Percentiles rank a stretch among this genome's conserved stretches.
These are phyloP conservation scores for Nigrospora sphaerica DNA, from an alignment of 2,329 filamentous ascomycete genomes.

Conservation along the genomic window DNA sequence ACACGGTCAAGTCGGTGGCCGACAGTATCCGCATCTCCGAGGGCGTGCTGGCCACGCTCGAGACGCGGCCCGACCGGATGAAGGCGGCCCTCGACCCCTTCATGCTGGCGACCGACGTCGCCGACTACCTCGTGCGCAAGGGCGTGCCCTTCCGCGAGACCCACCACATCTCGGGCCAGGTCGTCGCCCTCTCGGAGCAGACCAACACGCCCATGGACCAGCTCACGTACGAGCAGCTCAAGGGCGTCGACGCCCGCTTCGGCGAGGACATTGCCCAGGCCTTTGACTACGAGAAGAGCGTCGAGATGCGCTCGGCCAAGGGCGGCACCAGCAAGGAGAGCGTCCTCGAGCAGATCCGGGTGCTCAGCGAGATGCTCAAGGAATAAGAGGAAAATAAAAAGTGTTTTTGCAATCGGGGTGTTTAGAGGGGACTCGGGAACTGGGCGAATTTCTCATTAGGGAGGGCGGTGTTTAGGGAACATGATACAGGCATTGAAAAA, in stretches of 20 bases:
- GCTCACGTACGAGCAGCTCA: conserved; percentile 58
- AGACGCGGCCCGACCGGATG: conserved; percentile 68
- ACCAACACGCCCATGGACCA: conserved; percentile 63
- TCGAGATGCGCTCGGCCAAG: conserved; percentile 70
- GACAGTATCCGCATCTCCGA: conserved; percentile 80
- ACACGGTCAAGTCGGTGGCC: conserved; percentile 72
- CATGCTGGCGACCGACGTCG: conserved; percentile 72
- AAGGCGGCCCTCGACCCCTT: conserved; percentile 68
- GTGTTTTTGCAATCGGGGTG: neutral
- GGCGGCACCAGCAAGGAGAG: conserved; percentile 71
- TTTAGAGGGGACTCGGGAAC: too few species aligned
- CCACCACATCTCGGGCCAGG: conserved; percentile 71
- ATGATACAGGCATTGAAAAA: too few species aligned
- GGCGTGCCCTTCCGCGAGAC: conserved; percentile 78
- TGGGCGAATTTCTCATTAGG: too few species aligned
- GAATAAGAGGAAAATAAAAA: neutral
- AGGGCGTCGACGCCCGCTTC: conserved; percentile 57
- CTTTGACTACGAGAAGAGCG: conserved; percentile 77
- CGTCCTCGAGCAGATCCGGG: conserved; percentile 57
- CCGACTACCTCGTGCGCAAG: conserved; percentile 61
- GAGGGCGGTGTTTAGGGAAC: too few species aligned
- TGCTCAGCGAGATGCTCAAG: conserved; percentile 30
- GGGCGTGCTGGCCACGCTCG: conserved; percentile 69
- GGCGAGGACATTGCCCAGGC: conserved; percentile 61
- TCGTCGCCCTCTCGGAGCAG: conserved; percentile 67